Conservation (phyloP, 2,329 filamentous ascomycete species). For the Aureobasidium sp. region DNA sequence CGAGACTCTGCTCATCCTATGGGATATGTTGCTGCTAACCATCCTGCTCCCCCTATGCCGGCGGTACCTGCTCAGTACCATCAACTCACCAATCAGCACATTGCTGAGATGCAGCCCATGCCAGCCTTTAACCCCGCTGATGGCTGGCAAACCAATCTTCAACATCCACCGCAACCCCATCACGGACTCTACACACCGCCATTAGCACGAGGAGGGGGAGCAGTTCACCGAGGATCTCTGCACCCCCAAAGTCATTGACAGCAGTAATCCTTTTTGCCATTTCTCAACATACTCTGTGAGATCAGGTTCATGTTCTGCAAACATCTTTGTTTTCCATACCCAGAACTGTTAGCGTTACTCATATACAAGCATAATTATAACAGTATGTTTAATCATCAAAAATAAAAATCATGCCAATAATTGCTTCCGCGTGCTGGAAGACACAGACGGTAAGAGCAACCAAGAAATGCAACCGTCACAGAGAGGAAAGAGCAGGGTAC, state of each 20-base stretch:
- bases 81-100: background rate
- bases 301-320: background rate
- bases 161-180: background rate
- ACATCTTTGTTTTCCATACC: background rate
- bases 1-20: constrained; percentile 6
- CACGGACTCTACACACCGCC: background rate
- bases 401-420: no score
- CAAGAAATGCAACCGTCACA: no score
- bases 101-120: background rate
- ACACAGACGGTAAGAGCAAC: background rate
- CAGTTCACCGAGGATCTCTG: background rate
- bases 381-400: no score
- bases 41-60: background rate
- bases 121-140: background rate
- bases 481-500: no score
- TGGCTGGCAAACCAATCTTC: background rate
- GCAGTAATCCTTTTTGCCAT: background rate
- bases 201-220: background rate
- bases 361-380: no score
- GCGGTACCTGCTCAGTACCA: background rate
- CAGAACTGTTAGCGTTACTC: background rate
- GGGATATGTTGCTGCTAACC: background rate
- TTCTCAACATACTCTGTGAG: background rate
- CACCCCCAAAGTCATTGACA: background rate
- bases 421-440: background rate